These are phyloP conservation scores for Quercus phellos DNA, from an alignment of 331 rosid species.

Conservation along the genomic window DNA sequence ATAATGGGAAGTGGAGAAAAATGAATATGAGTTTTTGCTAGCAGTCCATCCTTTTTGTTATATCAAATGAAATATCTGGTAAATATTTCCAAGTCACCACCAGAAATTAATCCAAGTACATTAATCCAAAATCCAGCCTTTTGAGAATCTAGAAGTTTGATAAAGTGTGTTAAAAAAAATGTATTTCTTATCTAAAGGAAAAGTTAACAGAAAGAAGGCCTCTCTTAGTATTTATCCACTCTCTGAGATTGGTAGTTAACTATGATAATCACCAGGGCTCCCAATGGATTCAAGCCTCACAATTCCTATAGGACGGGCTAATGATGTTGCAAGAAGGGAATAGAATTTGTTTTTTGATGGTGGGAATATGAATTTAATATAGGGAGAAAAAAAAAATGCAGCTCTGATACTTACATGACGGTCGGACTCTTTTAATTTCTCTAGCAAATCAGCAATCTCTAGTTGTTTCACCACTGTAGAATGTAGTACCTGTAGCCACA, in stretches of 20 bases:
- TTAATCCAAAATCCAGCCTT: too few relatives aligned
- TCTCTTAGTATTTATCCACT: too few relatives aligned
- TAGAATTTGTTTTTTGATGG: neutral
- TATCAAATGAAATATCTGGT: too few relatives aligned
- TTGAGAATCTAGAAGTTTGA: too few relatives aligned
- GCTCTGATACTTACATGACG: conserved; percentile 50
- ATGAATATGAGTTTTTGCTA: neutral
- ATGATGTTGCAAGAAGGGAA: neutral
- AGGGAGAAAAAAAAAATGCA: neutral
- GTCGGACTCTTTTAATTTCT: conserved; percentile 48
- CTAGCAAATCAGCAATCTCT: conserved; percentile 64
- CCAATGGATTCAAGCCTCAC: neutral
- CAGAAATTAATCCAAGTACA: too few relatives aligned
- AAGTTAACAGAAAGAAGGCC: too few relatives aligned
- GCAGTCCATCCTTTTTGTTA: too few relatives aligned
- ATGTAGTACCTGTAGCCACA: conserved; percentile 55
- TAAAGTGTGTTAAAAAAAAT: too few relatives aligned
- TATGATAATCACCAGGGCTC: neutral
- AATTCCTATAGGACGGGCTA: neutral
- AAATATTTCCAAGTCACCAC: too few relatives aligned
- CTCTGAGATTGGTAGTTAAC: too few relatives aligned
- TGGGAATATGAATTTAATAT: too few relatives aligned
- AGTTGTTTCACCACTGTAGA: conserved; percentile 63
- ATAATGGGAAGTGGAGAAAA: neutral
- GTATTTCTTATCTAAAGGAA: too few relatives aligned